These are phyloP conservation scores for Suhomyces sp. DNA, from an alignment of 805 yeast genomes.

Conservation along the genomic window DNA sequence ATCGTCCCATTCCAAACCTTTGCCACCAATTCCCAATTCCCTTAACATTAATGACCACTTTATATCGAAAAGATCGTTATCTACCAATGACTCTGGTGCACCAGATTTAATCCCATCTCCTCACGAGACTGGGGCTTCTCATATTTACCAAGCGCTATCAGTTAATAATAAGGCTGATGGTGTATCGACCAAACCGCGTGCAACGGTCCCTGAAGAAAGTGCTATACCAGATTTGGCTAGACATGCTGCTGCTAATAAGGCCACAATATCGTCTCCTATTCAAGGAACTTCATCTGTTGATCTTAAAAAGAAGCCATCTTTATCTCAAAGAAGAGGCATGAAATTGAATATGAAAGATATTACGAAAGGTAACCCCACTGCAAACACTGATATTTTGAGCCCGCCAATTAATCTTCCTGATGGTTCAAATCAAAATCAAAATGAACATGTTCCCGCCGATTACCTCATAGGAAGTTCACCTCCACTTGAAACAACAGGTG, in stretches of 20 bases:
- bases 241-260: not conserved
- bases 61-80: slow-evolving; percentile 8
- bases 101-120: slow-evolving; percentile 10
- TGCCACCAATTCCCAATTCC: no score
- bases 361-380: slow-evolving; percentile 5
- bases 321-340: slow-evolving; percentile 57
- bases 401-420: slow-evolving; percentile 3
- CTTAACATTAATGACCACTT: not conserved
- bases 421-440: not conserved
- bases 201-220: not conserved
- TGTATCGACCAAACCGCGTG: no score
- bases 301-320: slow-evolving; percentile 38
- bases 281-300: no score
- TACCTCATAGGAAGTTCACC: slow-evolving; percentile 2
- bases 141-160: no score
- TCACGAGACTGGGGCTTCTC: no score
- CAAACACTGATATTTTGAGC: slow-evolving; percentile 1
- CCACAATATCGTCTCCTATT: slow-evolving; percentile 2
- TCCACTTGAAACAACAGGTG: slow-evolving; percentile 28
- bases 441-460: slow-evolving; percentile 1
- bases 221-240: slow-evolving; percentile 5
- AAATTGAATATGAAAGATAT: slow-evolving; percentile 43
- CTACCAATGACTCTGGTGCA: slow-evolving; percentile 10
- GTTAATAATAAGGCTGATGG: no score
- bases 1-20: slow-evolving; percentile 16